Evolutionary conservation across 495 filamentous ascomycete genomes (phyloP).

Genomic region (Penicillium malachiteum): DNA sequence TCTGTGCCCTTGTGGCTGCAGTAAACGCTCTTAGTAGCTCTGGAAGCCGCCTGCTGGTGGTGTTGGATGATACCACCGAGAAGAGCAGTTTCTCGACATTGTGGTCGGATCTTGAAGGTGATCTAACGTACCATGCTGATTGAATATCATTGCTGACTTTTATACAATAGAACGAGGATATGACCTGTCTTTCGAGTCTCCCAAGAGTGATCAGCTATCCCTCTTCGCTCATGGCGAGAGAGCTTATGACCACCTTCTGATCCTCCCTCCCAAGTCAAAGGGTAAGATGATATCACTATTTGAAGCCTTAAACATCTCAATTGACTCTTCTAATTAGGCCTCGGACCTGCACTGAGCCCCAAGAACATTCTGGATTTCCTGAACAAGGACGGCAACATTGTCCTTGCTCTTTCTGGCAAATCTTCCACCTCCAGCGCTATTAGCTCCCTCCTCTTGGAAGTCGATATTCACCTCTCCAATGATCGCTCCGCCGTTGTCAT

Average conservation of each 20-base stretch:
- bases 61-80: conserved; percentile 79
- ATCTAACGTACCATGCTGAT: conserved; percentile 5
- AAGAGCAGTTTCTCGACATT: conserved; percentile 80
- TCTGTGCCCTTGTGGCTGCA: conserved; percentile 60
- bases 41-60: conserved; percentile 79
- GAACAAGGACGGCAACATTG: conserved; percentile 87
- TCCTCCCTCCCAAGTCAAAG: conserved; percentile 86
- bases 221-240: conserved; percentile 86
- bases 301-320: conserved; percentile 6
- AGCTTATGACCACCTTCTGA: conserved; percentile 83
- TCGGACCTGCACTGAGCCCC: conserved; percentile 84
- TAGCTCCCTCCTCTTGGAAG: conserved; percentile 81
- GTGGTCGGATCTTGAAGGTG: conserved; percentile 78
- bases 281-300: conserved; percentile 47
- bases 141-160: conserved; percentile 15
- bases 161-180: conserved; percentile 71
- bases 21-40: conserved; percentile 76
- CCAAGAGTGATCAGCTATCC: conserved; percentile 77
- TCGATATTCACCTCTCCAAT: conserved; percentile 85
- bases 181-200: conserved; percentile 73
- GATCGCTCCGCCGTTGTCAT: conserved; percentile 81
- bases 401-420: conserved; percentile 79
- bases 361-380: conserved; percentile 87
- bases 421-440: conserved; percentile 71
- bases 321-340: conserved; percentile 53